Percentiles rank a stretch among this genome's conserved stretches.
phyloP scores from a whole-genome alignment of 805 yeast species.

The Ascoidea asiatica region DNA sequence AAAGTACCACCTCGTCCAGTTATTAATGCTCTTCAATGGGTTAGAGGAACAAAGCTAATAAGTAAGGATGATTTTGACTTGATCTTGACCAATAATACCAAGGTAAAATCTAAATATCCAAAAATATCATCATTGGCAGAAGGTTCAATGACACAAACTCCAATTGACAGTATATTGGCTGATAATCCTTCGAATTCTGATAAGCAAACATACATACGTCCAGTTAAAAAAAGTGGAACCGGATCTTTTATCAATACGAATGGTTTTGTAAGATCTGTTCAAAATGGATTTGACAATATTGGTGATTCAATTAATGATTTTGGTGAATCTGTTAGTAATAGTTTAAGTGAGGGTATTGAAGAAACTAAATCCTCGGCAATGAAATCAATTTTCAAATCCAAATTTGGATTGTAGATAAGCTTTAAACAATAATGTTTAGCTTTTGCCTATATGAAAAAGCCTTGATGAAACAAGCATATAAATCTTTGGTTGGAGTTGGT shows the following conservation, averaged over 20 bases:
- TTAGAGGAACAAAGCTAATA: conserved; percentile 60
- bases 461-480: too few species aligned
- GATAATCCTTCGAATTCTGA: conserved; percentile 9
- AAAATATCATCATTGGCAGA: conserved; percentile 45
- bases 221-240: conserved; percentile 15
- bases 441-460: too few species aligned
- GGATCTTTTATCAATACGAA: conserved; percentile 27
- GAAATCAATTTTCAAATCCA: conserved; percentile 36
- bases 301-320: conserved; percentile 45
- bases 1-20: conserved; percentile 69
- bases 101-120: conserved; percentile 41
- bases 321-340: conserved; percentile 39
- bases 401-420: conserved; percentile 30
- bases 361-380: conserved; percentile 36
- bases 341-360: conserved; percentile 37
- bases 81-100: conserved; percentile 61
- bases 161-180: conserved; percentile 12
- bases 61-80: conserved; percentile 47
- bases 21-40: conserved; percentile 73
- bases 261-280: conserved; percentile 28
- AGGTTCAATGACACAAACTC: conserved; percentile 21
- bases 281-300: conserved; percentile 35
- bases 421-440: too few species aligned
- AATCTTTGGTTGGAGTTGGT: too few species aligned
- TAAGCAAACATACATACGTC: not conserved